Evolutionary conservation across 257 asterid species (phyloP).

Genomic region (Ballota nigra): DNA sequence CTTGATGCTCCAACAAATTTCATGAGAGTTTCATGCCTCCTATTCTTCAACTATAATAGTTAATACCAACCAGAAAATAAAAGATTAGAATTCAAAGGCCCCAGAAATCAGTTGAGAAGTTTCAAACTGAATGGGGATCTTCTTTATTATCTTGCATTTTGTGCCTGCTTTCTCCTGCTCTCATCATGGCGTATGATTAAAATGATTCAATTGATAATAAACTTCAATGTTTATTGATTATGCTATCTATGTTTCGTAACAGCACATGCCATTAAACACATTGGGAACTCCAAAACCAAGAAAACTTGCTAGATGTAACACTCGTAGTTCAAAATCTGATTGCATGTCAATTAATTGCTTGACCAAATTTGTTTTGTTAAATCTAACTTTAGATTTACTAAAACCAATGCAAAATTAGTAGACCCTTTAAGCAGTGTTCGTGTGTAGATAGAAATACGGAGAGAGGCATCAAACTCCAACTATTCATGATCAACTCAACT

Average conservation of each 20-base stretch:
- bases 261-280: neutral
- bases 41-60: neutral
- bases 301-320: neutral
- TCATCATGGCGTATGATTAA: neutral
- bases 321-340: neutral
- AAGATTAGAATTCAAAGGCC: neutral
- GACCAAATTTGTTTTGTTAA: neutral
- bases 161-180: neutral
- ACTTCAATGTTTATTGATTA: too few relatives aligned
- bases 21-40: constrained; percentile 1
- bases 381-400: neutral
- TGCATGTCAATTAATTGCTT: neutral
- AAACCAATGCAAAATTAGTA: neutral
- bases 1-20: neutral
- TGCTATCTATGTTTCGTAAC: neutral
- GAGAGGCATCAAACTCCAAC: too few relatives aligned
- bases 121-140: neutral
- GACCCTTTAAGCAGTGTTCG: too few relatives aligned
- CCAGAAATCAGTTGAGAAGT: neutral
- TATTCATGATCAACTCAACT: neutral
- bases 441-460: too few relatives aligned
- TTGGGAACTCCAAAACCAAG: neutral
- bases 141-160: neutral
- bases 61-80: neutral
- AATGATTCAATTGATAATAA: too few relatives aligned